A percentile compares a stretch with the other conserved stretches of the same genome.
These are phyloP conservation scores for Agaricus blazei DNA, from an alignment of 768 basidiomycete species.

Conservation along the genomic window DNA sequence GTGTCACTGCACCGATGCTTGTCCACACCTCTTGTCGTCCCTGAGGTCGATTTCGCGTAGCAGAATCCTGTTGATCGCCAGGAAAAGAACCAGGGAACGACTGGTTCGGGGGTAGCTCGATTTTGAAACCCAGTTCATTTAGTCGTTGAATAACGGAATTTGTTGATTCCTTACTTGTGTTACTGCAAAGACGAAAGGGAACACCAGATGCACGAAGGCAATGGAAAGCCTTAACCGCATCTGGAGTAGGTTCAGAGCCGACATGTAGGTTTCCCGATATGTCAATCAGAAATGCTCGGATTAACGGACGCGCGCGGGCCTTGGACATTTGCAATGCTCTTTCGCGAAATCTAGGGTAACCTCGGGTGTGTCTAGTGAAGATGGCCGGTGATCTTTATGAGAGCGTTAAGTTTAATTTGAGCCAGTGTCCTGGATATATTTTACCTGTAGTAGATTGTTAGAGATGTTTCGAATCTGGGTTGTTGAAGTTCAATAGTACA, in stretches of 20 bases:
- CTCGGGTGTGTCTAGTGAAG: too few species aligned
- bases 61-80: not conserved
- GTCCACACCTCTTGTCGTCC: conserved; percentile 50
- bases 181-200: conserved; percentile 58
- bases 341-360: too few species aligned
- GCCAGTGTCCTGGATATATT: too few species aligned
- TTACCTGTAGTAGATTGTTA: too few species aligned
- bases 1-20: conserved; percentile 54
- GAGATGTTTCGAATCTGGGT: too few species aligned
- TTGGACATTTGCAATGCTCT: not conserved
- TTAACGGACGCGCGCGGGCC: conserved; percentile 24
- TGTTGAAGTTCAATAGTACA: too few species aligned
- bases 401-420: too few species aligned
- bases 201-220: conserved; percentile 27
- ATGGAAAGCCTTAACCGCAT: conserved; percentile 42
- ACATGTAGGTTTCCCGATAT: conserved; percentile 65
- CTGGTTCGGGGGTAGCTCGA: conserved; percentile 15
- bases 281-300: conserved; percentile 56
- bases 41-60: not conserved
- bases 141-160: conserved; percentile 37
- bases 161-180: conserved; percentile 64
- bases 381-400: too few species aligned
- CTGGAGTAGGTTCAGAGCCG: conserved; percentile 40
- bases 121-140: conserved; percentile 42
- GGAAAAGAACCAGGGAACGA: not conserved